Evolutionary conservation across 495 filamentous ascomycete species (phyloP).

Genomic region (Immersiella caudata): DNA sequence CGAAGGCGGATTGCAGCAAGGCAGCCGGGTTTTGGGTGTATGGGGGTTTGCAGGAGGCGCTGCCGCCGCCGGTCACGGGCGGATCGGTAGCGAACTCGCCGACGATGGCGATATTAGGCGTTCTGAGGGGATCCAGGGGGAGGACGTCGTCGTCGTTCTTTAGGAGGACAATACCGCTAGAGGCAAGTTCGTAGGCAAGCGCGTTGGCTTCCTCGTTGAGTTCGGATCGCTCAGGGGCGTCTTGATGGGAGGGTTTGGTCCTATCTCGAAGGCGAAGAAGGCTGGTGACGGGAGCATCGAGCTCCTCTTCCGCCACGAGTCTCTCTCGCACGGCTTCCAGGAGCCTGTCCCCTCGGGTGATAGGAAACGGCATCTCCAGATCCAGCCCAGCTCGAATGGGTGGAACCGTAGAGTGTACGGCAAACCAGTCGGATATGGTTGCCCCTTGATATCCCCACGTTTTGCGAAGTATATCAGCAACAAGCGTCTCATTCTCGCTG

Average conservation of each 20-base stretch:
- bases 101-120: not conserved
- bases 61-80: slow-evolving; percentile 7
- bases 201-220: not conserved
- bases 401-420: not conserved
- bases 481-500: not conserved
- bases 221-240: not conserved
- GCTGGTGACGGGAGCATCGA: not conserved
- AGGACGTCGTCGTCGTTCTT: not conserved
- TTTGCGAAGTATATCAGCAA: not conserved
- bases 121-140: not conserved
- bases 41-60: slow-evolving; percentile 1
- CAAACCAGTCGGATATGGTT: not conserved
- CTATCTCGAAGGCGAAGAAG: not conserved
- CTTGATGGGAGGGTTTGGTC: not conserved
- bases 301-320: not conserved
- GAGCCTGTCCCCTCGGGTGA: not conserved
- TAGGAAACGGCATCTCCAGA: not conserved
- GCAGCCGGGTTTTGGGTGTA: not conserved
- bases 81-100: not conserved
- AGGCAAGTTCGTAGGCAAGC: slow-evolving; percentile 1
- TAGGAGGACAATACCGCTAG: slow-evolving; percentile 2
- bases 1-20: not conserved
- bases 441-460: not conserved
- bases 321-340: not conserved
- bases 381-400: not conserved